Conservation (phyloP, 2,329 filamentous ascomycete genomes). For the Fusarium pseudograminearum region DNA sequence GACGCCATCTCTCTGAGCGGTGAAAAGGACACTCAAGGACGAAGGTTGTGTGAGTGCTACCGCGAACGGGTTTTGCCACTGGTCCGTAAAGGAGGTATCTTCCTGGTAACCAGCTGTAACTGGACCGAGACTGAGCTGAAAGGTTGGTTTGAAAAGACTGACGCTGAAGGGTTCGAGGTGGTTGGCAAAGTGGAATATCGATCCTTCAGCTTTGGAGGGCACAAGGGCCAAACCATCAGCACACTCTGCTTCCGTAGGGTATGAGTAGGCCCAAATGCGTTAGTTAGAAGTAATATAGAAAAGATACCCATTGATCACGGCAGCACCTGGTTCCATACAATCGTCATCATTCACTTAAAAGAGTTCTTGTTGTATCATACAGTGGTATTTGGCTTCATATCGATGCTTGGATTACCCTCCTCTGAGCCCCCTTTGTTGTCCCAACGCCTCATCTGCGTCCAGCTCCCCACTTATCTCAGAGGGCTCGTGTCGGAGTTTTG, state of each 20-base stretch:
- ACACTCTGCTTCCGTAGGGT: conserved; percentile 80
- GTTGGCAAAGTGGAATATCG: conserved; percentile 82
- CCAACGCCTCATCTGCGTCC: conserved; percentile 6
- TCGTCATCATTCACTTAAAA: conserved; percentile 43
- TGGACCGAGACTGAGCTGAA: conserved; percentile 93
- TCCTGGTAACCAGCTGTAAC: conserved; percentile 95
- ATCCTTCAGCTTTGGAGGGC: conserved; percentile 89
- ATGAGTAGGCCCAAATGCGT: conserved; percentile 9
- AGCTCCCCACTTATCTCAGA: conserved; percentile 6
- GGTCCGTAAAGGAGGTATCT: conserved; percentile 76
- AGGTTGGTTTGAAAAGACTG: conserved; percentile 75
- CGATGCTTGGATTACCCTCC: conserved; percentile 32
- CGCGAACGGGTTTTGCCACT: conserved; percentile 74
- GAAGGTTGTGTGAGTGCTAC: conserved; percentile 81
- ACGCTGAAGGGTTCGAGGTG: conserved; percentile 63
- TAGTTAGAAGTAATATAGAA: conserved; percentile 11
- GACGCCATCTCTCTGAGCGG: conserved; percentile 87
- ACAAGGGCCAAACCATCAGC: conserved; percentile 88
- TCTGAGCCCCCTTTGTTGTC: conserved; percentile 10
- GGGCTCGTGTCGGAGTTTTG: conserved; percentile 16
- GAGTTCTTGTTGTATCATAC: conserved; percentile 45
- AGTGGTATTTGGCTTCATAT: conserved; percentile 40
- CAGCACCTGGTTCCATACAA: conserved; percentile 34
- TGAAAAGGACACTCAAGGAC: conserved; percentile 64
- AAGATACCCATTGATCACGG: conserved; percentile 31